phyloP scores from a whole-genome alignment of 306 rosid genomes.

The Carpinus fangiana region DNA sequence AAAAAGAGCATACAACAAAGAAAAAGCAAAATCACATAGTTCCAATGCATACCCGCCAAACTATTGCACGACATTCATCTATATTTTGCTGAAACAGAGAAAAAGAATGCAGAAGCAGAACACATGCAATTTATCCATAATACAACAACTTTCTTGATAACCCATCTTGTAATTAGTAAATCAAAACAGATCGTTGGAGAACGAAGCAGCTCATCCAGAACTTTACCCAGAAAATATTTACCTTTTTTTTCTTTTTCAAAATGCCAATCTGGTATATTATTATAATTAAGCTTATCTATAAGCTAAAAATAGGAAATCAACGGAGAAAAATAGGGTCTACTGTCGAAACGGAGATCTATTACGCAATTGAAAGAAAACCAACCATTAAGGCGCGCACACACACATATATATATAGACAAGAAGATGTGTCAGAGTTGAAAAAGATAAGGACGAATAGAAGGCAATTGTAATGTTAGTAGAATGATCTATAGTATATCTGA shows the following conservation, averaged over 20 bases:
- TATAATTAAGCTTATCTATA: background rate
- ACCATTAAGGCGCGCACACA: background rate
- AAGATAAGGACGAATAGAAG: background rate
- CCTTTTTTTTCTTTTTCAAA: background rate
- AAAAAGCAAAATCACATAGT: background rate
- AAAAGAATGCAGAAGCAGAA: background rate
- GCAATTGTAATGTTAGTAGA: background rate
- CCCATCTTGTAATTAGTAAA: conserved; percentile 21
- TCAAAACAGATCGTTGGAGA: background rate
- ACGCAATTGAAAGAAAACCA: conserved; percentile 8
- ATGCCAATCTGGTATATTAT: background rate
- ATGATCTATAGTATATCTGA: background rate
- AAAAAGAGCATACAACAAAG: background rate
- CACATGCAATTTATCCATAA: background rate
- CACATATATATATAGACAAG: background rate
- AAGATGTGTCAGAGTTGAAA: background rate
- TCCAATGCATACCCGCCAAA: conserved; percentile 9
- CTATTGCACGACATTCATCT: conserved; percentile 6
- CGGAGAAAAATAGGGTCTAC: conserved; percentile 4
- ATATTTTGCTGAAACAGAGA: conserved; percentile 10
- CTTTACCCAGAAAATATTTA: background rate
- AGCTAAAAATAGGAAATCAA: background rate
- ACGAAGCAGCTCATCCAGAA: background rate
- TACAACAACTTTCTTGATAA: conserved; percentile 10
- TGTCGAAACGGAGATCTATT: conserved; percentile 31